A percentile compares a stretch with the other conserved stretches of the same genome.
Evolutionary conservation across 495 filamentous ascomycete species (phyloP).

Genomic region (Talaromyces thailandensis): DNA sequence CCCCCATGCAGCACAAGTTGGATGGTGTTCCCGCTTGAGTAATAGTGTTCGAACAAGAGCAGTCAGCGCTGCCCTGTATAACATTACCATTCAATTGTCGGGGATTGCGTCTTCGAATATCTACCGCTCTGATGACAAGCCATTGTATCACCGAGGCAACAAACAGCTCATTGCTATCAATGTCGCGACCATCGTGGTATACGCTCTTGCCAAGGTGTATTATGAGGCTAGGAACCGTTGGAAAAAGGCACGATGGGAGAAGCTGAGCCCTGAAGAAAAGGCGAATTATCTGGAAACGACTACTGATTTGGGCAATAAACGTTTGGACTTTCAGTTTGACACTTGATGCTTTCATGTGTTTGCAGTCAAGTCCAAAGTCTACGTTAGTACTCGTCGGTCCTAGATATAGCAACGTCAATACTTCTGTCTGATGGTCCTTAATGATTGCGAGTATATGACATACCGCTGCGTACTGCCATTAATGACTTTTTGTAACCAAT

Average conservation of each 20-base stretch:
- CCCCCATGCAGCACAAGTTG: constrained; percentile 20
- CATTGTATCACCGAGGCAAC: constrained; percentile 44
- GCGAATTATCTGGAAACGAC: constrained; percentile 21
- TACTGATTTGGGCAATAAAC: constrained; percentile 28
- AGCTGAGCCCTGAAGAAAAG: constrained; percentile 14
- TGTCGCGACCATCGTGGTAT: constrained; percentile 29
- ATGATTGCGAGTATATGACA: too few species aligned
- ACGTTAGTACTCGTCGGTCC: background rate
- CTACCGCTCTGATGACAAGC: constrained; percentile 49
- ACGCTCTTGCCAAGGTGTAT: constrained; percentile 27
- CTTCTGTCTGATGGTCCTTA: too few species aligned
- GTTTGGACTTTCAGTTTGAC: constrained; percentile 27
- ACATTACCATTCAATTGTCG: constrained; percentile 37
- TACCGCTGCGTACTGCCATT: background rate
- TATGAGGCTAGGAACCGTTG: constrained; percentile 26
- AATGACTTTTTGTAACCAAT: background rate
- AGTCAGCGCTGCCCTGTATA: constrained; percentile 46
- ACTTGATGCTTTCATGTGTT: constrained; percentile 21
- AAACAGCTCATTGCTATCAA: constrained; percentile 36
- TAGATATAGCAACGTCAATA: background rate
- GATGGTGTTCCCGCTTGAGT: constrained; percentile 36
- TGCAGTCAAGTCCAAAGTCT: background rate
- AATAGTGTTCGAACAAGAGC: constrained; percentile 46
- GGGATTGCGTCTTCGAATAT: constrained; percentile 46
- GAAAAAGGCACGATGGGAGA: constrained; percentile 13